Evolutionary conservation across 139 green algal species (phyloP), one percentile per base, ranked within the genome.

Genomic region (Chlorella sp.): DNA sequence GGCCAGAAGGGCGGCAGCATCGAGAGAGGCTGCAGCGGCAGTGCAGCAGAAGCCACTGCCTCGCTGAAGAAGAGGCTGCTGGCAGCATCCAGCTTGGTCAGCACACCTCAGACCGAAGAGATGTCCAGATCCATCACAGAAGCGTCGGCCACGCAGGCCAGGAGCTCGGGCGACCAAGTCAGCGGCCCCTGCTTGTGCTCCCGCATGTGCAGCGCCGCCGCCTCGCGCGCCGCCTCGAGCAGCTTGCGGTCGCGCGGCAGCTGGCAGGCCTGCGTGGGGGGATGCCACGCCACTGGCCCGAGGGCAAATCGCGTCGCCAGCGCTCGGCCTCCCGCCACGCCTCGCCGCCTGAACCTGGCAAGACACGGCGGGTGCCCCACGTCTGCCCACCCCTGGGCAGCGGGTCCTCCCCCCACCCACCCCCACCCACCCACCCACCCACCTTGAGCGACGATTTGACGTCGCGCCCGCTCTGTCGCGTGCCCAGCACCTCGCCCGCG

Each of bases 401-500:
- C 14, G 27, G 4, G 27, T 27, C 19, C 3, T 15, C 29, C 29
- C 25, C n/a, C 56, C 29, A 5, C n/a, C 27, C 56, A 23, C 5
- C n/a, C 56, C 29, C 9, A 29, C 56, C n/a, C 23, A 1, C 27
- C 45, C 19, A 11, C 53, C 23, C 27, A 3, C 55, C 38, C 50
- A 41, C 72, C 72, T 69, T 71, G 60, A 64, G 66, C 46, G 43
- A 36, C 11, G 27, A 48, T 23, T n/a, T 33, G 33, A 56, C 8
- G 50, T 59, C 41, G 35, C 70, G 40, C 56, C 87, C 87, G 51
- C 79, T 90, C 82, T 96, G 91, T 74, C 85, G 82, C 61, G 56
- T 87, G 8, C 91, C 92, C 42, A 93, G 74, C 25, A 95, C 45
- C 33, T 95, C 90, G 25, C 92, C 92, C 4, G 84, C 65, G 19